Base-by-base conservation (phyloP, 352 stramenopile species). In the Phytophthora sansomeana region DNA sequence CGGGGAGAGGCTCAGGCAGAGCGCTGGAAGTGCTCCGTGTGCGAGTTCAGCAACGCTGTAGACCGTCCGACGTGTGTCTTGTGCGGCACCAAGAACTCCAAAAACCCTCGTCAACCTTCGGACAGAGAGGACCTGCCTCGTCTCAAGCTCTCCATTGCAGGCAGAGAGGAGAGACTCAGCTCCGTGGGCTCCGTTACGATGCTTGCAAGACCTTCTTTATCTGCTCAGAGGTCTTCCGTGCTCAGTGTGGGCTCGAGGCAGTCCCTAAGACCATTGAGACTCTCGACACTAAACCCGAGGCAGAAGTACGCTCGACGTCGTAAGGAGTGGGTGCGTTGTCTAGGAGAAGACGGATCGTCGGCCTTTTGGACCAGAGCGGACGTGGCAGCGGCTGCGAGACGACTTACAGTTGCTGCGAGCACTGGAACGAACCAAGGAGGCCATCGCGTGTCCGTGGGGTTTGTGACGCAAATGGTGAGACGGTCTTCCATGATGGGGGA, bases 21-120 rank as follows among this genome's bases (percentile, higher is more conserved):
- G 71, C 83, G 83, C 16, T 94, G 85, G 85, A 90, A 89, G 30
- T 94, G 85, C 53, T 67, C 71, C 33, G 78, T 94, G 35, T 94
- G 85, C 38, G 85, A 94, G 14, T 94, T 94, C 59, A 89, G 81
- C 58, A 94, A 94, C 69, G 69, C 74, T 2, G 29, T 89, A 46
- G 83, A 91, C 36, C 84, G 84, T 21, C 62, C 46, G 26, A 81
- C 77, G 35, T 94, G 83, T 65, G 56, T 91, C 17, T 50, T 94
- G 3, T 94, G 85, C 53, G 85, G 82, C 51, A 94, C 85, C 5
- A 92, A 92, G 65, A 83, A 85, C 61, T 69, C 72, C 48, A 72
- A 72, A 43, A 21, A 32, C 5, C 28, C 39, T 24, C 57, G 32
- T 0, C 42, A 39, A 9, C 26, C n/a, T 17, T 68, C 62, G 8